Percentiles rank a stretch among this genome's conserved stretches.
phyloP scores from a whole-genome alignment of 345 rosid species.

The Fremontodendron californicum region DNA sequence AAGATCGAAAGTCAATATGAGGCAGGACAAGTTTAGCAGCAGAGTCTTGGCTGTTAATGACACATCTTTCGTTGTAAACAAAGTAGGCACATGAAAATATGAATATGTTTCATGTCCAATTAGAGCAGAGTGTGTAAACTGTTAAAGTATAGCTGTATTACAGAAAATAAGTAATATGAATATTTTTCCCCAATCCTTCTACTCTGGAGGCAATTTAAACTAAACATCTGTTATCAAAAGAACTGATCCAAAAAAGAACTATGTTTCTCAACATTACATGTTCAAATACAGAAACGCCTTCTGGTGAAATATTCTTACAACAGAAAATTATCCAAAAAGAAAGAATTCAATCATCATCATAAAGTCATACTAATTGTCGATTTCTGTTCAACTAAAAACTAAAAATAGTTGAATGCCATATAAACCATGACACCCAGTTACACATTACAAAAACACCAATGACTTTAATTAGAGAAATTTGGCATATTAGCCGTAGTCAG shows the following conservation, averaged over 20 bases:
- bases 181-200: too few species aligned
- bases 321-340: background rate
- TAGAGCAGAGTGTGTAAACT: too few species aligned
- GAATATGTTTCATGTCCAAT: too few species aligned
- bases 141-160: too few species aligned
- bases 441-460: background rate
- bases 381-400: background rate
- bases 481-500: too few species aligned
- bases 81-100: too few species aligned
- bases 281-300: background rate
- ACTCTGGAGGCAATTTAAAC: background rate
- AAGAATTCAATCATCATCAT: background rate
- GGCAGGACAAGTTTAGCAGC: background rate
- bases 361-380: background rate
- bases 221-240: background rate
- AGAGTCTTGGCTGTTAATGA: too few species aligned
- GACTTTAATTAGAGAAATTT: background rate
- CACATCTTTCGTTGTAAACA: too few species aligned
- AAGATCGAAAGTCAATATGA: background rate
- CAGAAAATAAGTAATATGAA: too few species aligned
- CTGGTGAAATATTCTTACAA: background rate
- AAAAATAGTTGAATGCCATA: background rate
- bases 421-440: background rate
- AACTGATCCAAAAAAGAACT: background rate
- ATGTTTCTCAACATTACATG: background rate